phyloP scores from a whole-genome alignment of 768 basidiomycete species.

The Coprinopsis marcescibilis region DNA sequence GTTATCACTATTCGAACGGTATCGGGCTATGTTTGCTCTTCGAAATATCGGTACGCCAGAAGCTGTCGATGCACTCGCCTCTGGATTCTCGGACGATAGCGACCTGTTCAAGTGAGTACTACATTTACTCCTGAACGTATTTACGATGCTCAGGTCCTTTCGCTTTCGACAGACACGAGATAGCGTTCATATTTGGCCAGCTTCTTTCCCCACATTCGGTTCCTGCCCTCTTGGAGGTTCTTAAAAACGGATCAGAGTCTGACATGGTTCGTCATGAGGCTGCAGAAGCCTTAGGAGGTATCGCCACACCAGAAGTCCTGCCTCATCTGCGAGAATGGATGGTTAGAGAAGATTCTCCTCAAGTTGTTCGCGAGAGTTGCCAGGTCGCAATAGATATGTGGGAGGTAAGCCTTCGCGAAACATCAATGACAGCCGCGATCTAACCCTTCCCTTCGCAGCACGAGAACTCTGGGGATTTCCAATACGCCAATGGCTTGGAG shows the following conservation, averaged over 20 bases:
- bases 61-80: conserved; percentile 87
- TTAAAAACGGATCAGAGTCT: conserved; percentile 67
- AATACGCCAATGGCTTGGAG: conserved; percentile 54
- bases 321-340: conserved; percentile 85
- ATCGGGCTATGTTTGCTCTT: conserved; percentile 97
- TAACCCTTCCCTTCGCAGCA: conserved; percentile 40
- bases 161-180: conserved; percentile 90
- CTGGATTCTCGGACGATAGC: conserved; percentile 84
- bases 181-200: conserved; percentile 98
- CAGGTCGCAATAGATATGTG: conserved; percentile 97
- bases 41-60: conserved; percentile 84
- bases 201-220: conserved; percentile 85
- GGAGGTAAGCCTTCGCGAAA: conserved; percentile 55
- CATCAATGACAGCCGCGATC: neutral
- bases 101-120: conserved; percentile 83
- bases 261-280: conserved; percentile 99
- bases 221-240: conserved; percentile 72
- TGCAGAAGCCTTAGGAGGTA: conserved; percentile 97
- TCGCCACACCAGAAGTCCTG: conserved; percentile 88
- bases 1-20: conserved; percentile 82
- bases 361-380: conserved; percentile 93
- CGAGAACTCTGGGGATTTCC: conserved; percentile 77
- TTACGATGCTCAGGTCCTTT: conserved; percentile 1
- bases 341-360: conserved; percentile 68
- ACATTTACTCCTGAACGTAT: neutral